These are phyloP conservation scores for Rubus idaeus DNA, from an alignment of 306 rosid species.

Conservation along the genomic window DNA sequence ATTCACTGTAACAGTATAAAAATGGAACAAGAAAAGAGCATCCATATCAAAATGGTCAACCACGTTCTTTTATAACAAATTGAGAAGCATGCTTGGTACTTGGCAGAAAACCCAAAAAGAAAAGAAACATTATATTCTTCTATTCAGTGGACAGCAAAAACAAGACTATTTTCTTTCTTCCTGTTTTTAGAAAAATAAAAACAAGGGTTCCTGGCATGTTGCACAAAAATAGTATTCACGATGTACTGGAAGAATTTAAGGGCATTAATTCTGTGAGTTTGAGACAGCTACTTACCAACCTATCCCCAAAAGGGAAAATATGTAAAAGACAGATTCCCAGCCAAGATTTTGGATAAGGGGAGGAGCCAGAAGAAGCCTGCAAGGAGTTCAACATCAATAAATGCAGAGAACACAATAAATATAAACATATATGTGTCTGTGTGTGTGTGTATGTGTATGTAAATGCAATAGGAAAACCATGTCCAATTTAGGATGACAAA, in stretches of 20 bases:
- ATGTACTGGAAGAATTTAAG: slow-evolving; percentile 8
- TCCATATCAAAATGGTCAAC: neutral
- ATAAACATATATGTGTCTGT: neutral
- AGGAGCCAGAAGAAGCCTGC: slow-evolving; percentile 95
- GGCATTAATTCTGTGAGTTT: slow-evolving; percentile 5
- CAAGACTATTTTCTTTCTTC: neutral
- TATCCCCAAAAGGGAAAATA: slow-evolving; percentile 74
- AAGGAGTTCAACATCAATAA: slow-evolving; percentile 21
- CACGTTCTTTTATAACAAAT: neutral
- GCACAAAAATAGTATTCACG: neutral
- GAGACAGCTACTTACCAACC: slow-evolving; percentile 70
- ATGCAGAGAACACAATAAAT: neutral
- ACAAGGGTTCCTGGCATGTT: neutral
- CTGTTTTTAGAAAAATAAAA: neutral
- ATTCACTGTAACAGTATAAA: neutral
- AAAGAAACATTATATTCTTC: neutral
- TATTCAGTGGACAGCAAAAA: neutral
- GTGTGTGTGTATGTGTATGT: neutral
- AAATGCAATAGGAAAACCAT: neutral
- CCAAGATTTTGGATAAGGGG: slow-evolving; percentile 85
- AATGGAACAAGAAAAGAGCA: neutral
- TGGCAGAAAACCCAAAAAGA: neutral
- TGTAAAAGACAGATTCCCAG: slow-evolving; percentile 91
- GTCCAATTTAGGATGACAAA: neutral
- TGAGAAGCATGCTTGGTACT: neutral